Evolutionary conservation across 2,329 filamentous ascomycete species (phyloP), one percentile per base, ranked within the genome.

Genomic region (Metarhizium brunneum): DNA sequence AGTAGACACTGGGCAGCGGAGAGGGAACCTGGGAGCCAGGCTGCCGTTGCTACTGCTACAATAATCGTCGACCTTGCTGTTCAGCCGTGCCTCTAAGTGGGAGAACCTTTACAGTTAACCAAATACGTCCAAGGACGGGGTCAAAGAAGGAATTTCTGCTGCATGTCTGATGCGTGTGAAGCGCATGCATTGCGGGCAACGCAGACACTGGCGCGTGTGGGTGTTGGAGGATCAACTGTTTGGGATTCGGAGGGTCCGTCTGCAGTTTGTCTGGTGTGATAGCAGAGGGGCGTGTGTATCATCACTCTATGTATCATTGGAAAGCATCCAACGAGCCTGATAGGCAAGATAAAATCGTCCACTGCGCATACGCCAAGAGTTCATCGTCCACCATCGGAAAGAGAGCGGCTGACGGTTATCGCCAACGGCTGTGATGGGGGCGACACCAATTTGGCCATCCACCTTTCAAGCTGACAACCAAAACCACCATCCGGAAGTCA

Each of bases 111-210:
- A 10, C 30, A 16, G 35, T 20, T 36, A 42, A 50, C 20, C 54
- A 52, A 42, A 36, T 16, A 29, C n/a, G 20, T 32, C 43, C 42
- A 48, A 42, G 49, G 25, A 51, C 13, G 29, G 52, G 43, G 16
- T 53, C 45, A 35, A 56, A 55, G 29, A 38, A 55, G 55, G 40
- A 52, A 57, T 45, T 50, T 38, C 51, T 45, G 16, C 48, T 53
- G 50, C 56, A 58, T 54, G 56, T 54, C 54, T 56, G 54, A 56
- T 53, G 56, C 47, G 43, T 3, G 20, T 30, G 51, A 35, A 55
- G 56, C 48, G 52, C 40, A 50, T 57, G 49, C 50, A 35, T 45
- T 51, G 52, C 54, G 54, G 54, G 54, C 50, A 20, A 48, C 25
- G 45, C 45, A 43, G 42, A n/a, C 30, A 18, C 50, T 29, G 50